phyloP scores from a whole-genome alignment of 2,329 filamentous ascomycete species.

The Myriangium duriaei region DNA sequence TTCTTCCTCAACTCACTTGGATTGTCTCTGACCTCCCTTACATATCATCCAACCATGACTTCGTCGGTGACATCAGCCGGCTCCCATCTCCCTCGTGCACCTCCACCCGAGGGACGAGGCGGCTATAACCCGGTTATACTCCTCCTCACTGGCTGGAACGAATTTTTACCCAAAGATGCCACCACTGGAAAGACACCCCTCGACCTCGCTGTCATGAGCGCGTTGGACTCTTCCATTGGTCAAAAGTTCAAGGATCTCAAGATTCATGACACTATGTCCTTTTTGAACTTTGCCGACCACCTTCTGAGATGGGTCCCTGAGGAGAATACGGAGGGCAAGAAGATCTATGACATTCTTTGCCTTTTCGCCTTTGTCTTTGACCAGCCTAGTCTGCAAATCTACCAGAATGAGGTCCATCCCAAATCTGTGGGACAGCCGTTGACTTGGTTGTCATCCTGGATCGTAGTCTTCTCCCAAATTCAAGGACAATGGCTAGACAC shows the following conservation, averaged over 20 bases:
- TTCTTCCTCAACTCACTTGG: no score
- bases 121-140: neutral
- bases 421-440: neutral
- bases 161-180: neutral
- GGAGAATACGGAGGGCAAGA: neutral
- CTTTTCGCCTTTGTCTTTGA: neutral
- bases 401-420: neutral
- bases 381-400: neutral
- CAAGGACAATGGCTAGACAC: neutral
- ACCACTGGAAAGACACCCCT: neutral
- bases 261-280: neutral
- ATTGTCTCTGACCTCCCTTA: no score
- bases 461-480: neutral
- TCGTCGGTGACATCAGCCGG: neutral
- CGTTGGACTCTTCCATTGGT: neutral
- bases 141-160: neutral
- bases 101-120: neutral
- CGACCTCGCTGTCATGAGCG: neutral
- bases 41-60: neutral
- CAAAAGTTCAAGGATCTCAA: neutral
- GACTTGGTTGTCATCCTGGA: neutral
- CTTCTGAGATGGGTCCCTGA: neutral
- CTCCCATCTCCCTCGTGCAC: neutral
- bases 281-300: neutral
- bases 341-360: neutral